Evolutionary conservation across 2,329 filamentous ascomycete genomes (phyloP).

Genomic region (Blumeria graminis): DNA sequence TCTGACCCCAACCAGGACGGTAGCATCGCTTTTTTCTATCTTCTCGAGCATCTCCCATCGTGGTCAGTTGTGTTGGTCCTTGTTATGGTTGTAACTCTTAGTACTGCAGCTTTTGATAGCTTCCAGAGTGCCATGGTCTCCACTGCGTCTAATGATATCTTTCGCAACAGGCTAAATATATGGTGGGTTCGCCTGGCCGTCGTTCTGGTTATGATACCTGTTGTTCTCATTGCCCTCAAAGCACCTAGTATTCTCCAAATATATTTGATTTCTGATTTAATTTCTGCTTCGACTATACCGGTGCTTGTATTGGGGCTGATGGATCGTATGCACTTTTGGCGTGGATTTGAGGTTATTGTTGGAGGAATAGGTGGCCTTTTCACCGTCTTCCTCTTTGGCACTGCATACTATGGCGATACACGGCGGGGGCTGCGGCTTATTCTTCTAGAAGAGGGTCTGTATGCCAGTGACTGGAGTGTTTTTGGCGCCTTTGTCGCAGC

Average conservation of each 20-base stretch:
- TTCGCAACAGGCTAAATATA: conserved; percentile 57
- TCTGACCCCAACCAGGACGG: conserved; percentile 36
- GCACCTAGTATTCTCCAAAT: conserved; percentile 56
- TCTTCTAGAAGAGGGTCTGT: conserved; percentile 48
- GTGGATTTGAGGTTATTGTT: conserved; percentile 56
- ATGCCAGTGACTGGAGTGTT: conserved; percentile 53
- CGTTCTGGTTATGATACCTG: conserved; percentile 48
- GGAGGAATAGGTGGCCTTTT: conserved; percentile 57
- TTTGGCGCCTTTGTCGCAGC: conserved; percentile 69
- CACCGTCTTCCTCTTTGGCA: conserved; percentile 59
- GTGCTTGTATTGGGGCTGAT: conserved; percentile 49
- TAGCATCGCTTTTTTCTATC: conserved; percentile 49
- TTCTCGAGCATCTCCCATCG: conserved; percentile 44
- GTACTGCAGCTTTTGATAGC: conserved; percentile 56
- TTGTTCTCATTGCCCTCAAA: conserved; percentile 49
- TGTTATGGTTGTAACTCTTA: conserved; percentile 56
- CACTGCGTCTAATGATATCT: conserved; percentile 63
- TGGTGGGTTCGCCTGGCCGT: conserved; percentile 48
- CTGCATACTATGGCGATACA: conserved; percentile 51
- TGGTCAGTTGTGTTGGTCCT: conserved; percentile 70
- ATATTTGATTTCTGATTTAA: conserved; percentile 59
- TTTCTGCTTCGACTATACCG: conserved; percentile 54
- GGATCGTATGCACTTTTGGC: conserved; percentile 45
- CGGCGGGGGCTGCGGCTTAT: conserved; percentile 40
- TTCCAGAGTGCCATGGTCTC: conserved; percentile 68